Evolutionary conservation across 108 stramenopile species (phyloP), one percentile per base, ranked within the genome.

Genomic region (Halocafeteria seosinensis): DNA sequence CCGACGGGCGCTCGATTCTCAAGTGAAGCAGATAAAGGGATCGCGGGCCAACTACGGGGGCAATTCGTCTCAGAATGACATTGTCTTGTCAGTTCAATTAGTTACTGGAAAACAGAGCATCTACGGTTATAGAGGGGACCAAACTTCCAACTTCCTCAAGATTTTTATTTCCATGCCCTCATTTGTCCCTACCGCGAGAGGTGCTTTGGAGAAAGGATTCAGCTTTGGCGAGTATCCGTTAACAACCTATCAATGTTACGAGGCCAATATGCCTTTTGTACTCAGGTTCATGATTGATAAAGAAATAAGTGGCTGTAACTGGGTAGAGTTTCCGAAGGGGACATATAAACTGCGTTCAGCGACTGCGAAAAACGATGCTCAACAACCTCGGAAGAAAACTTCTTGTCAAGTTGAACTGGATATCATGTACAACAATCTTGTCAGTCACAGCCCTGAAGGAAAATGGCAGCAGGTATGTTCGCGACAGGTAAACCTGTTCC

Each of bases 231-330:
- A 91, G 4, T 68, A 85, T 30, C 64, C 63, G 27, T 8, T 60
- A 27, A 37, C 51, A 8, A 73, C 62, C 31, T 57, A 62, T 37
- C 72, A 68, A 55, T 89, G 83, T 23, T 98, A 84, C 83, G 97
- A 99, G 78, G 86, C 85, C 69, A 99, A 99, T 75, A 93, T 95
- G 3, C 92, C 93, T 17, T 96, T 87, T 78, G 90, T 96, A 26
- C 77, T 99, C 64, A 85, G 97, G 26, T 99, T 86, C 79, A 92
- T 95, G 94, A 90, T 99, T 72, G 97, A 99, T 77, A 61, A 69
- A 37, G 87, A 85, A 47, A 84, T 99, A 50, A 73, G 77, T 0
- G 97, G 97, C 8, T 87, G 92, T 36, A 85, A 90, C 65, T 99
- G 94, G 94, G 37, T 96, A 55, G 87, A 85, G 47, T 60, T 94